These are phyloP conservation scores for Stephania cephalantha DNA, from an alignment of 164 flowering plant genomes.

Conservation along the genomic window DNA sequence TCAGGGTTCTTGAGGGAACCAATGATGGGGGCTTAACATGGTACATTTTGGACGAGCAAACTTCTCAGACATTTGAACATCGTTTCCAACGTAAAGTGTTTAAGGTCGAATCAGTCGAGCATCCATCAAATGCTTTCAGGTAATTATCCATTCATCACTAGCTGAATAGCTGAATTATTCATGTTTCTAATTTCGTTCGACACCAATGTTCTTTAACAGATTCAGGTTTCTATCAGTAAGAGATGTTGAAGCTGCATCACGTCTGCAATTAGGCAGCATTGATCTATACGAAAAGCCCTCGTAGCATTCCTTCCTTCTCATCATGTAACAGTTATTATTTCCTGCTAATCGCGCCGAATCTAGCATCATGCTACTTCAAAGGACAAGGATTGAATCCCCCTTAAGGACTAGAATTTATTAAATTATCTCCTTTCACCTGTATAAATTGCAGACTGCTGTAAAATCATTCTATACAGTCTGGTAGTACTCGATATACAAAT, in stretches of 20 bases:
- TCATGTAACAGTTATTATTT: neutral
- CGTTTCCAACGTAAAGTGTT: constrained; percentile 72
- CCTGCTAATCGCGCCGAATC: neutral
- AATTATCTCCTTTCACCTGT: neutral
- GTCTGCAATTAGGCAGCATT: constrained; percentile 80
- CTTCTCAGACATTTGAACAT: constrained; percentile 53
- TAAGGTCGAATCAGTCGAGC: constrained; percentile 26
- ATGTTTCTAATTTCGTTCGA: neutral
- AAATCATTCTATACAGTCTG: neutral
- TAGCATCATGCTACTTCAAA: neutral
- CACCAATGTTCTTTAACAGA: constrained; percentile 33
- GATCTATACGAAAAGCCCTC: constrained; percentile 47
- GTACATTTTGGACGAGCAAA: constrained; percentile 64
- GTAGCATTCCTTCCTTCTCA: neutral
- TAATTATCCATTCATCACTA: constrained; percentile 17
- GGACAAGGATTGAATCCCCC: neutral
- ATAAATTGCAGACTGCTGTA: neutral
- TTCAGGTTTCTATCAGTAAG: constrained; percentile 60
- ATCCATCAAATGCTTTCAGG: constrained; percentile 65
- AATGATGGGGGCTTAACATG: constrained; percentile 74
- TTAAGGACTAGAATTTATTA: neutral
- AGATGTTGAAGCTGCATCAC: constrained; percentile 47
- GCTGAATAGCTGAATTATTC: neutral
- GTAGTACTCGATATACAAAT: neutral
- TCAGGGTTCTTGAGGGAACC: constrained; percentile 90